Evolutionary conservation across 2,329 filamentous ascomycete species (phyloP), one percentile per base, ranked within the genome.

Genomic region (Xylariales sp.): DNA sequence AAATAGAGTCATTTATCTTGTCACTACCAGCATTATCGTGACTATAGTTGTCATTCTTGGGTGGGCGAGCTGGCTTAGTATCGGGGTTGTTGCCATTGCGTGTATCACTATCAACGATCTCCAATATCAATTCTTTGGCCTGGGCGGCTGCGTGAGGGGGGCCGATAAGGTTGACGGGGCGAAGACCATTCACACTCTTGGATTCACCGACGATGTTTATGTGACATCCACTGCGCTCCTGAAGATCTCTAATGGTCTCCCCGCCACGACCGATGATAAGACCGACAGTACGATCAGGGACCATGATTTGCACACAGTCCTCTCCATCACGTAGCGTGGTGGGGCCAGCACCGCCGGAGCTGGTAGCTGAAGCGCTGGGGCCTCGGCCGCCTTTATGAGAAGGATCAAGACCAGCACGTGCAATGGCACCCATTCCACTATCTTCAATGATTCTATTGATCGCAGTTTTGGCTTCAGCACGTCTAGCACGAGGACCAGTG

Each of bases 131-230:
- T 72, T 96, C 92, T 81, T 96, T 95, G 46, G 94, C 94, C 70
- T 89, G 87, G 54, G 89, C 89, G 56, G 93, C 91, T 60, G 93
- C 90, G 74, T 90, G 87, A 49, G 87, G 87, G 49, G 90, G 90
- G 67, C 94, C 94, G 73, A 97, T 97, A 56, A 97, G 85, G 78
- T 97, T 97, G 70, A 97, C 93, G 34, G 94, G 94, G 58, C 94
- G 90, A 69, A 97, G 84, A 52, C 94, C 94, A 77, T 97, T 97
- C 72, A 97, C 88, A 77, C 93, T 97, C 85, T 97, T 97, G 73
- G 93, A 93, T 81, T 97, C 94, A 75, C 92, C 92, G 48, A 97
- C 93, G 76, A 97, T 97, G 80, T 97, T 97, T 79, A 97, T 93
- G 79, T 97, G 94, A 79, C 94, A 97, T n/a, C 92, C 93, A 75